A percentile compares a stretch with the other conserved stretches of the same genome.
phyloP scores from a whole-genome alignment of 139 green algal genomes.

The Marvania coccoides region DNA sequence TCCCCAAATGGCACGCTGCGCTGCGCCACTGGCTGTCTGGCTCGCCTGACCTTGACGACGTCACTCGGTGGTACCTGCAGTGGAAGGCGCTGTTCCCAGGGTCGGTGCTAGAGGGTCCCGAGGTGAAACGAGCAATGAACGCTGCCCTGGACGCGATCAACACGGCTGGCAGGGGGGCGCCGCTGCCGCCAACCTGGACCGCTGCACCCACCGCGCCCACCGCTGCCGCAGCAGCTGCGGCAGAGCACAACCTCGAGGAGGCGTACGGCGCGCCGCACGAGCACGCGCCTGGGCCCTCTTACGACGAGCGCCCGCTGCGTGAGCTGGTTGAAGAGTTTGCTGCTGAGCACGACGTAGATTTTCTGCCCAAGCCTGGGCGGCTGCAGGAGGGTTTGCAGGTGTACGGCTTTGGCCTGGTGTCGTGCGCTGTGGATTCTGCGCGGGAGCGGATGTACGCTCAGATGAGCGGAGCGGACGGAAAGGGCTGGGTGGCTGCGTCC shows the following conservation, averaged over 20 bases:
- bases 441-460: slow-evolving; percentile 61
- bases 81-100: slow-evolving; percentile 74
- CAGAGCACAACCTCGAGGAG: neutral
- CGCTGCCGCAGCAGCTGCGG: neutral
- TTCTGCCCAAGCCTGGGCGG: slow-evolving; percentile 82
- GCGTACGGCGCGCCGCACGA: neutral
- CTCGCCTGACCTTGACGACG: slow-evolving; percentile 79
- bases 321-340: slow-evolving; percentile 78
- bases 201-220: neutral
- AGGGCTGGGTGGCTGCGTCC: slow-evolving; percentile 69
- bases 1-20: slow-evolving; percentile 72
- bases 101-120: slow-evolving; percentile 63
- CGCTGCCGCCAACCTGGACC: slow-evolving; percentile 7
- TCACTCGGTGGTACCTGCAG: slow-evolving; percentile 74
- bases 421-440: slow-evolving; percentile 69
- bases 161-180: slow-evolving; percentile 40
- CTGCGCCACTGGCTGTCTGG: slow-evolving; percentile 77
- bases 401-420: slow-evolving; percentile 86
- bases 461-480: slow-evolving; percentile 21
- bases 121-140: slow-evolving; percentile 66
- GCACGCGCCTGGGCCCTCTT: neutral
- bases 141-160: slow-evolving; percentile 88
- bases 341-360: slow-evolving; percentile 71
- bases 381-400: slow-evolving; percentile 81
- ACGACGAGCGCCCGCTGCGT: slow-evolving; percentile 50